Evolutionary conservation across 345 rosid species (phyloP).

Genomic region (Anacardium occidentale): DNA sequence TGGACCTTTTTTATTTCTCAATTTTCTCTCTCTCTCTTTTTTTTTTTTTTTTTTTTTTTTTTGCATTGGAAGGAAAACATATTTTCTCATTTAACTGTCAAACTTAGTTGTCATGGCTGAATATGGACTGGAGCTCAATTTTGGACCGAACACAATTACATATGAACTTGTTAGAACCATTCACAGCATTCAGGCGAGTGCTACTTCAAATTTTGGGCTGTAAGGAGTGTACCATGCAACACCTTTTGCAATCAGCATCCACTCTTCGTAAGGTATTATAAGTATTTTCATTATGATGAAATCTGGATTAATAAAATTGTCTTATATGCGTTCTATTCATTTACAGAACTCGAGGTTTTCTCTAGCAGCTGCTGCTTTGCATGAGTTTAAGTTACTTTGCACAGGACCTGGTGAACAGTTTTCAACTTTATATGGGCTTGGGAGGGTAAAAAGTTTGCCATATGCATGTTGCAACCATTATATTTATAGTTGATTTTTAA

Average conservation of each 20-base stretch:
- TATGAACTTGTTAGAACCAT: constrained; percentile 91
- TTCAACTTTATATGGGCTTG: constrained; percentile 67
- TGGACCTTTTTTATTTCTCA: neutral
- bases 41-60: too few relatives aligned
- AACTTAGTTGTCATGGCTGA: constrained; percentile 68
- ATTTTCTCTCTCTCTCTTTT: too few relatives aligned
- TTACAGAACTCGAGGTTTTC: constrained; percentile 81
- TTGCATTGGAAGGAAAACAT: neutral
- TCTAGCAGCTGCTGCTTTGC: constrained; percentile 82
- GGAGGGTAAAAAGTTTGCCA: constrained; percentile 60
- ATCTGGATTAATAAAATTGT: constrained; percentile 12
- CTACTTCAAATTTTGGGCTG: constrained; percentile 80
- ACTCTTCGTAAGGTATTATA: constrained; percentile 82
- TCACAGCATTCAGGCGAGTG: constrained; percentile 82
- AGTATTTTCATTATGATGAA: neutral
- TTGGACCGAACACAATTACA: constrained; percentile 71
- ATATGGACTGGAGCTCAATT: constrained; percentile 71
- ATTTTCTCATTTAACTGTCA: constrained; percentile 16
- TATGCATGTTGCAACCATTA: neutral
- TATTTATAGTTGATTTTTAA: neutral
- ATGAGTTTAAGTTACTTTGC: constrained; percentile 76
- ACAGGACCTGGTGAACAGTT: constrained; percentile 41
- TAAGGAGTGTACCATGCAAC: constrained; percentile 50
- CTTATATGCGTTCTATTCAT: constrained; percentile 23
- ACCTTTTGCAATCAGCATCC: constrained; percentile 90